phyloP scores from a whole-genome alignment of 805 yeast genomes.

The Ogataea haglerorum region DNA sequence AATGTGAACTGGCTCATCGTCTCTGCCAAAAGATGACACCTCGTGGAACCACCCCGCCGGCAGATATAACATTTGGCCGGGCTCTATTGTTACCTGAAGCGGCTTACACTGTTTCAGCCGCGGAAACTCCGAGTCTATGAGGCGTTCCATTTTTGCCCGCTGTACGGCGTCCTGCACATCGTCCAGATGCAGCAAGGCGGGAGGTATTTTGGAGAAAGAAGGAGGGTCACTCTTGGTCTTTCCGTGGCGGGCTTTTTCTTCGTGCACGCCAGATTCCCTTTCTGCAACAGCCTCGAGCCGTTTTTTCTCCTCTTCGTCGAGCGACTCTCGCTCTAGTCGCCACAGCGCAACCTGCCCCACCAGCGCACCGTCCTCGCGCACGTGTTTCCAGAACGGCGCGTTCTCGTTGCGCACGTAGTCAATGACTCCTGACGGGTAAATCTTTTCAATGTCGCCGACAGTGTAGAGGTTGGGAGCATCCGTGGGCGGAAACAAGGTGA shows the following conservation, averaged over 20 bases:
- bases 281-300: conserved; percentile 27
- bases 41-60: conserved; percentile 87
- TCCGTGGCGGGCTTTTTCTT: conserved; percentile 14
- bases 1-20: conserved; percentile 41
- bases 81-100: conserved; percentile 45
- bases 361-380: conserved; percentile 62
- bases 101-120: conserved; percentile 41
- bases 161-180: conserved; percentile 38
- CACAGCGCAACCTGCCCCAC: conserved; percentile 46
- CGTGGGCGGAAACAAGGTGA: conserved; percentile 62
- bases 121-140: conserved; percentile 47
- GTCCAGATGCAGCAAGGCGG: conserved; percentile 57
- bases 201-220: conserved; percentile 63
- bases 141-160: conserved; percentile 29
- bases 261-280: conserved; percentile 26
- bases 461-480: conserved; percentile 60
- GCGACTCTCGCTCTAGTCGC: conserved; percentile 29
- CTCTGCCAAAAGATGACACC: conserved; percentile 59
- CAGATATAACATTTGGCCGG: conserved; percentile 65
- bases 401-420: conserved; percentile 53
- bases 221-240: conserved; percentile 52
- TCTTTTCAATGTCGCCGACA: conserved; percentile 53
- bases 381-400: conserved; percentile 61
- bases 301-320: conserved; percentile 27
- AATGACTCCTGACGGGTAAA: conserved; percentile 62